Evolutionary conservation across 2,329 filamentous ascomycete species (phyloP), one percentile per base, ranked within the genome.

Genomic region (Myriosclerotinia scirpicola): DNA sequence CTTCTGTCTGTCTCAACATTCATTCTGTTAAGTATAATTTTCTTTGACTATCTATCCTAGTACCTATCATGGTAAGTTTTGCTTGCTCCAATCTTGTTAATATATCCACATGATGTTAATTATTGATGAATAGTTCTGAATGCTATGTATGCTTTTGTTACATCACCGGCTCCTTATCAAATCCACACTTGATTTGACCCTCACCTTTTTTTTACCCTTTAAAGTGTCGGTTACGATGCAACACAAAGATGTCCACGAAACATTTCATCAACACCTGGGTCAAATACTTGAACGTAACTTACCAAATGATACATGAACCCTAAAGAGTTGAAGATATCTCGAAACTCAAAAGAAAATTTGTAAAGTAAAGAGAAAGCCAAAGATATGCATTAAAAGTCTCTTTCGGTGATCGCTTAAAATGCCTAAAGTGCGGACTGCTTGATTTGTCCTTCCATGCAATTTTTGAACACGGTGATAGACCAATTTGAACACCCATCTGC

Each of bases 401-500:
- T 61, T n/a, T 20, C 5, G 8, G 44, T 15, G 58, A 50, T 61
- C 58, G 58, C 58, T 61, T 61, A 61, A 61, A 61, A 38, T 50
- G 58, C 44, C 34, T 48, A 52, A 61, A 61, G 12, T 44, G 15
- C n/a, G 58, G 46, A 61, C 36, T 50, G 58, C 11, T 8, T 20
- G 20, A n/a, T 48, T 48, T 61, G 58, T 50, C 58, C 58, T 61
- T 61, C 58, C 58, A 61, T 61, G 46, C 58, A 38, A 61, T 61
- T 61, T 61, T 61, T 61, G 58, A 61, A 61, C 58, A 55, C 53
- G 15, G 42, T 44, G 48, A 69, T 66, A 59, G 26, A 26, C 46
- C 65, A 73, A 67, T 73, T 73, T 71, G 71, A 69, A 68, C 54
- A 56, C 65, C 69, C 54, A 67, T 66, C 73, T 61, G 50, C 64